Base-by-base conservation (phyloP, 345 rosid genomes). In the Dipteronia dyeriana region DNA sequence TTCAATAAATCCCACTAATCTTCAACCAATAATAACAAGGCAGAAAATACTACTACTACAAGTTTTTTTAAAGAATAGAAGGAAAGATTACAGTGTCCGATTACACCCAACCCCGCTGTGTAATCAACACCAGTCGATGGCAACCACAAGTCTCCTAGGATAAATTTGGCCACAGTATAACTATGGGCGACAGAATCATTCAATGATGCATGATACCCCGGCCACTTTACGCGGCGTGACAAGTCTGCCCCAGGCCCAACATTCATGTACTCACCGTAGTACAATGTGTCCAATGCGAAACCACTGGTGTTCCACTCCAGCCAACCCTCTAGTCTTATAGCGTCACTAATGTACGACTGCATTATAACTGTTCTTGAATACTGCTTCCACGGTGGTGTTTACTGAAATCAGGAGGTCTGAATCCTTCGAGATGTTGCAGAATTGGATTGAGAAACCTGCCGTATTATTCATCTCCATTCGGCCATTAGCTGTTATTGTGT, bases 371-470 rank as follows among this genome's bases (percentile, higher is more conserved):
- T 86, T 75, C 98, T 89, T 7, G 99, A 94, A 75, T 88, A 94
- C 1, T 71, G 68, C 73, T 92, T 94, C 99, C 98, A 95, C 0
- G 99, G 99, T 88, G 0, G 86, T 75, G 81, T 79, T 85, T 59
- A 86, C 29, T 10, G 23, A 79, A 6, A 90, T 92, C 49, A 84
- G 23, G 41, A 92, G 82, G 54, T 89, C 97, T 23, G 82, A 76
- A 74, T 94, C 97, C 14, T 94, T 89, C 0, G 94, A 75, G 45
- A 95, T 89, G 26, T 87, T 90, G 81, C 98, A 87, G 68, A 89
- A 92, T 74, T 95, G 98, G 79, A 95, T 83, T n/a, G 94, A 90
- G 86, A 92, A 89, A 7, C 98, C 99, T 0, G 97, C 87, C 7
- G 91, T 86, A 41, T 95, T 86, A 62, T 85, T 80, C 7, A 81